Evolutionary conservation across 1,284 basidiomycete species (phyloP).

Genomic region (Ceratobasidium sp.): DNA sequence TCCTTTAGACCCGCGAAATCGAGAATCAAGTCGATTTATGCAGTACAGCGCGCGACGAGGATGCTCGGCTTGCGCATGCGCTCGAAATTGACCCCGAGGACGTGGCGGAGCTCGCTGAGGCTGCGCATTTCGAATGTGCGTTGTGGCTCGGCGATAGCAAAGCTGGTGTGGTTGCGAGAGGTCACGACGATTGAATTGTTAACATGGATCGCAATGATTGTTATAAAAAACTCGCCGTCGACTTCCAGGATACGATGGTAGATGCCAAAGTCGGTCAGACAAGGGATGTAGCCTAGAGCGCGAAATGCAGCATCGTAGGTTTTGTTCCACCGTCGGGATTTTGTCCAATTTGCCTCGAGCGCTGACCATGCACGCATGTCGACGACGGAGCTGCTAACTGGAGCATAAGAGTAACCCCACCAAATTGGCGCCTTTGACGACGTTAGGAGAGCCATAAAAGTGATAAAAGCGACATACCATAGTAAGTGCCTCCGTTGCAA

Average conservation of each 20-base stretch:
- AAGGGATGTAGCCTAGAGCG: not conserved
- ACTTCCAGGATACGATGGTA: not conserved
- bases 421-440: too few relatives aligned
- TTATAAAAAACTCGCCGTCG: not conserved
- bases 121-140: conserved; percentile 31
- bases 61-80: not conserved
- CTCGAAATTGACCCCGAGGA: conserved; percentile 38
- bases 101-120: conserved; percentile 14
- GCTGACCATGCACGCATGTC: too few relatives aligned
- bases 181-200: conserved; percentile 25
- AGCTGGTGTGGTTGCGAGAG: conserved; percentile 9
- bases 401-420: too few relatives aligned
- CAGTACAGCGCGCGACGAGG: not conserved
- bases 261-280: conserved; percentile 7
- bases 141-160: not conserved
- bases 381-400: too few relatives aligned
- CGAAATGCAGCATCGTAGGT: not conserved
- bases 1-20: not conserved
- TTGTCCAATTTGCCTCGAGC: too few relatives aligned
- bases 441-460: too few relatives aligned
- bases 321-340: conserved; percentile 12
- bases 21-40: conserved; percentile 31
- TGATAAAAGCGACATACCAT: too few relatives aligned
- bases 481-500: too few relatives aligned
- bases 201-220: conserved; percentile 32